Base-by-base conservation (phyloP, 768 basidiomycete genomes). In the Collybia sordida region DNA sequence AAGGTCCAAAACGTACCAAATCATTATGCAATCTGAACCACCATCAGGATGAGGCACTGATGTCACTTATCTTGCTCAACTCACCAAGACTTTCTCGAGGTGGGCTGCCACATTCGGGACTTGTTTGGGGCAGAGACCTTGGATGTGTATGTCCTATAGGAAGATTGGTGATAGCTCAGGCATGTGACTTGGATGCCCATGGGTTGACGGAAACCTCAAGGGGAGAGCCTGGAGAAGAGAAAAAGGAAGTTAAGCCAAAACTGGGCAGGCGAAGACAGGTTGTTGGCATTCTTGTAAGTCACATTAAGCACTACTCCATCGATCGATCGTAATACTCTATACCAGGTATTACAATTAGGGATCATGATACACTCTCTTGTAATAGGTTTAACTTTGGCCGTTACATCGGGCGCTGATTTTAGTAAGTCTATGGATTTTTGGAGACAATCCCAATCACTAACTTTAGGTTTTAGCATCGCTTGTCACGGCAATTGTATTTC, bases 301-400 rank as follows among this genome's bases (percentile, higher is more conserved):
- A 18, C 4, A 14, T 4, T 35, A 14, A 31, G 9, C 31, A 3
- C 9, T 14, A 38, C 28, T 12, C 41, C 12, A 25, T 22, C n/a
- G 22, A 25, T 35, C 24, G 2, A 9, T 1, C 11, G 11, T 24
- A 31, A 25, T n/a, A 3, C 21, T 42, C 22, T 11, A 22, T 40
- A 21, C 21, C 45, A 91, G 89, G 82, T 90, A 25, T 71, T 95
- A 28, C 87, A 95, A 78, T 60, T 88, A 2, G 82, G 93, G 40
- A 90, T 95, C 58, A 87, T 94, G 89, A 76, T 94, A 42, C 83
- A 93, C 61, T 86, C 90, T 2, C 62, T 93, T 40, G 80, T 92
- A 25, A 89, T 93, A 49, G 90, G 90, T 2, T 63, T 92, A 18
- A 92, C 90, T 3, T 70, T 92, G 17, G 78, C 87, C 1, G 80